Evolutionary conservation across 2,329 filamentous ascomycete genomes (phyloP), one percentile per base, ranked within the genome.

Genomic region (Ceratocystis colombiana): DNA sequence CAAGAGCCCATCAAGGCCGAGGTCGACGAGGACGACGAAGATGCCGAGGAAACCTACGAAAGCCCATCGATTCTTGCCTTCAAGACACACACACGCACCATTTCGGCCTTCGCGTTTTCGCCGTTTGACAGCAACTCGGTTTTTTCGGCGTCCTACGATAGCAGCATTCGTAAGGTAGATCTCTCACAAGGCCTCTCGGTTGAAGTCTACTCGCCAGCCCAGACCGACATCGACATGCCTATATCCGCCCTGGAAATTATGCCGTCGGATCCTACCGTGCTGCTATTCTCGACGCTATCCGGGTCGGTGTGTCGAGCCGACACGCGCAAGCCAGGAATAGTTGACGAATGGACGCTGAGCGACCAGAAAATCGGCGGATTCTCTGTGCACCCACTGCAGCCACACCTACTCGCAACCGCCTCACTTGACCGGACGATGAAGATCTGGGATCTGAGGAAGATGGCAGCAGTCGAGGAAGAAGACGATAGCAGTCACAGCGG

Each of bases 311-410:
- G 92, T 0, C 85, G 88, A 0, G 86, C 94, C 72, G 94, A 99
- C 72, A 68, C 67, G 17, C 66, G 88, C 1, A 30, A 30, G 41
- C 45, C 53, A 15, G 61, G 64, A 7, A 37, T 64, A 20, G 50
- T 61, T 17, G 65, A 67, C 25, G 62, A 65, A 22, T 95, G 90
- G 82, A 80, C 84, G 7, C 78, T 97, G 0, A 88, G 87, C 0
- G 91, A 95, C 64, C 92, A 96, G 74, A 99, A 99, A 73, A 96
- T 99, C 65, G 94, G 94, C 20, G 94, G 94, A 0, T 97, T 97
- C 75, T 88, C 87, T 0, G 76, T 96, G 1, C 87, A 95, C 71
- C 93, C 94, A 0, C 75, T 86, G 0, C 82, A 90, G 1, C 86
- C 91, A 0, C 89, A 97, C 72, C 83, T 96, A 3, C 76, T 96